A percentile compares a stretch with the other conserved stretches of the same genome.
These are phyloP conservation scores for Aschersonia sp. DNA, from an alignment of 2,329 filamentous ascomycete genomes.

Conservation along the genomic window DNA sequence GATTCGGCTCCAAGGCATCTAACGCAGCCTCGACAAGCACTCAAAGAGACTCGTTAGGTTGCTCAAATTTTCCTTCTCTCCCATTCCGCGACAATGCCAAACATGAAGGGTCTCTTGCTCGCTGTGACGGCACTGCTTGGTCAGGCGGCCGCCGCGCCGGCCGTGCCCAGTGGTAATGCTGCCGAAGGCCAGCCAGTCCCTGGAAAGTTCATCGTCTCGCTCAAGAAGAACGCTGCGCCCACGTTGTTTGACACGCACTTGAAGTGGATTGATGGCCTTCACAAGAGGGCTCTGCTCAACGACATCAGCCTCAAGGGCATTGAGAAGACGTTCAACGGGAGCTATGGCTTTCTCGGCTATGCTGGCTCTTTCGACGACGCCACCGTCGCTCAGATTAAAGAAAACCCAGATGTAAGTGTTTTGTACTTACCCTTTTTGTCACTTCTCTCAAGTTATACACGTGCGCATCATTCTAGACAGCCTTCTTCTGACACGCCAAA, in stretches of 20 bases:
- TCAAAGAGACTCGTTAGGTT: background rate
- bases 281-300: constrained; percentile 37
- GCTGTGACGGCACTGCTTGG: constrained; percentile 12
- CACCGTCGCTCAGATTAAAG: constrained; percentile 25
- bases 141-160: constrained; percentile 8
- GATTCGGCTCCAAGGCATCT: background rate
- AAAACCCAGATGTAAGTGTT: constrained; percentile 23
- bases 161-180: constrained; percentile 4
- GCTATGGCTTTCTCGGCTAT: constrained; percentile 23
- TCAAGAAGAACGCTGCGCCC: constrained; percentile 33
- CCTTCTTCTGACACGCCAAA: background rate
- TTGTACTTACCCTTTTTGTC: background rate
- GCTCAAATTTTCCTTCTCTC: background rate
- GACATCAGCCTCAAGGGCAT: constrained; percentile 22
- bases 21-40: background rate
- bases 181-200: constrained; percentile 13
- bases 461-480: too few relatives aligned
- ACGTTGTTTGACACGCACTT: constrained; percentile 32
- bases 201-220: constrained; percentile 45
- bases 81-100: constrained; percentile 11
- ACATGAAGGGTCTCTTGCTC: constrained; percentile 13
- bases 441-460: too few relatives aligned
- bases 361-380: constrained; percentile 25
- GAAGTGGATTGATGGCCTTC: constrained; percentile 32
- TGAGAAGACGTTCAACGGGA: constrained; percentile 15